Evolutionary conservation across 1,284 basidiomycete species (phyloP).

Genomic region (Papiliotrema laurentii): DNA sequence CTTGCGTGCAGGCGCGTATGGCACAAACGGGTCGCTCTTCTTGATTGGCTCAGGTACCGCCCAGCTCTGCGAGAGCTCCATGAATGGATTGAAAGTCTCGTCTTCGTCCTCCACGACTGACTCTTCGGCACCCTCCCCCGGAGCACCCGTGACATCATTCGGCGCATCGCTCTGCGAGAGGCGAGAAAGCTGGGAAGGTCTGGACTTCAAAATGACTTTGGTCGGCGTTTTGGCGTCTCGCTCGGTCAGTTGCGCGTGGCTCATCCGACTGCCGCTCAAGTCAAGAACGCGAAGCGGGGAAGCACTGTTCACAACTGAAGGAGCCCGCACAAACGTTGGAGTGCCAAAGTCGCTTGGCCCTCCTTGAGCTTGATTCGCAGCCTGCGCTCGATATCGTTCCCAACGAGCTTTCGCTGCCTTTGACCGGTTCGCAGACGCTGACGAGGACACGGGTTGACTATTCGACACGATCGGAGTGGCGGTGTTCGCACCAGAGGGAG

Average conservation of each 20-base stretch:
- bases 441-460: too few species aligned
- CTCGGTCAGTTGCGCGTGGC: neutral
- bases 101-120: slow-evolving; percentile 1
- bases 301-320: neutral
- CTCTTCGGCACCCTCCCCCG: neutral
- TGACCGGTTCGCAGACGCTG: too few species aligned
- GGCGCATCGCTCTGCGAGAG: neutral
- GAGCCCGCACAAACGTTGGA: neutral
- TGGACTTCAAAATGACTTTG: neutral
- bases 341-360: neutral
- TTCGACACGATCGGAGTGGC: too few species aligned
- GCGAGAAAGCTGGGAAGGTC: neutral
- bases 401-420: neutral
- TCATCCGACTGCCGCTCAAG: neutral
- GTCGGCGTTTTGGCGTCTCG: neutral
- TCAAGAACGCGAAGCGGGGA: neutral
- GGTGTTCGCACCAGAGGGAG: too few species aligned
- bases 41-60: neutral
- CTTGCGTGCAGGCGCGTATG: too few species aligned
- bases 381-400: neutral
- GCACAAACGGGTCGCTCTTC: neutral
- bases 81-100: neutral
- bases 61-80: neutral
- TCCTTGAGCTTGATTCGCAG: neutral
- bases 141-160: neutral